phyloP scores from a whole-genome alignment of 306 rosid species.

The Vigna unguiculata region DNA sequence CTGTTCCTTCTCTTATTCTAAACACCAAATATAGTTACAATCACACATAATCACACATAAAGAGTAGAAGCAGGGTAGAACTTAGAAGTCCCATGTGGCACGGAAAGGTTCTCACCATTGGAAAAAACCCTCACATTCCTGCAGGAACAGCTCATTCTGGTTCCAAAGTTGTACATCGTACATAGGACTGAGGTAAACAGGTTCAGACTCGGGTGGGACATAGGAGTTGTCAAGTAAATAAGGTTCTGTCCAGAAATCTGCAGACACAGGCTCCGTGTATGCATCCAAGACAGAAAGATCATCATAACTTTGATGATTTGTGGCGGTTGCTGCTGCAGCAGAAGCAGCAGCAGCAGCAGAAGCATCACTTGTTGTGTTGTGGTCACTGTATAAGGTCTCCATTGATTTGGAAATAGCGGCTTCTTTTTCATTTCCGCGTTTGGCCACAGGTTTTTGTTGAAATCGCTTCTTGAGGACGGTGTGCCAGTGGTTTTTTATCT shows the following conservation, averaged over 20 bases:
- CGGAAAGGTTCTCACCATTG: neutral
- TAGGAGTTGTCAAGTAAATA: constrained; percentile 27
- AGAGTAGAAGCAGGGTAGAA: neutral
- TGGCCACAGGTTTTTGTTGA: neutral
- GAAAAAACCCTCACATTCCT: neutral
- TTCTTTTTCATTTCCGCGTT: neutral
- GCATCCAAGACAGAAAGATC: neutral
- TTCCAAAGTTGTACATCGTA: constrained; percentile 27
- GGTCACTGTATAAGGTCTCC: neutral
- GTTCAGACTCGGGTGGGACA: constrained; percentile 1
- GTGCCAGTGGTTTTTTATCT: constrained; percentile 80
- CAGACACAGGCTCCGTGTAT: neutral
- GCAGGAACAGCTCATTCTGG: neutral
- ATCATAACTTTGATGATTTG: neutral
- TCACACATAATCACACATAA: neutral
- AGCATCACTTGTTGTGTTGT: no score
- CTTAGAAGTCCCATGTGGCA: neutral
- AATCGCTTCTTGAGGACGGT: constrained; percentile 60
- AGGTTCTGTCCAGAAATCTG: constrained; percentile 42
- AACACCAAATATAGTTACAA: no score
- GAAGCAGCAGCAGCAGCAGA: no score
- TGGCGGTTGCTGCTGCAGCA: neutral
- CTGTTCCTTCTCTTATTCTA: no score
- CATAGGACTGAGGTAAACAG: neutral
- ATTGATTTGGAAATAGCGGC: neutral